These are phyloP conservation scores for Solanum raphanifolium DNA, from an alignment of 257 asterid species.

Conservation along the genomic window DNA sequence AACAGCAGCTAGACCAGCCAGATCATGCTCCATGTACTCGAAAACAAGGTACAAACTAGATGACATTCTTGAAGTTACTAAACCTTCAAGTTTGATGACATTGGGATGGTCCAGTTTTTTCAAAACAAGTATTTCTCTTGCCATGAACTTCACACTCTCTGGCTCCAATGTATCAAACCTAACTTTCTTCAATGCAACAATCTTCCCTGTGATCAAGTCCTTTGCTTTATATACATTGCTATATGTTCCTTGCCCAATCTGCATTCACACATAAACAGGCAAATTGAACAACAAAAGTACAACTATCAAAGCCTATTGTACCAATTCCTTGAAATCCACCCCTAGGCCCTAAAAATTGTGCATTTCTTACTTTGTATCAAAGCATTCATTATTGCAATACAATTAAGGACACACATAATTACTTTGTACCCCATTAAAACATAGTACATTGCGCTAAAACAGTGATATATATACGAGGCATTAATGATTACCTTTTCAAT, in stretches of 20 bases:
- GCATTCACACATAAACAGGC: constrained; percentile 3
- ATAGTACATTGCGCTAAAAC: neutral
- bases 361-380: neutral
- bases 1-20: constrained; percentile 74
- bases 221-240: constrained; percentile 89
- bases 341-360: neutral
- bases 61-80: constrained; percentile 83
- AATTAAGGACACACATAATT: neutral
- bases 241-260: constrained; percentile 96
- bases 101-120: constrained; percentile 73
- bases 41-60: constrained; percentile 80
- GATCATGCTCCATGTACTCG: constrained; percentile 97
- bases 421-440: neutral
- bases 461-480: neutral
- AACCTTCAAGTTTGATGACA: constrained; percentile 82
- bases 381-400: neutral
- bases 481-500: constrained; percentile 53
- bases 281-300: neutral
- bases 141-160: constrained; percentile 77
- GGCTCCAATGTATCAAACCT: constrained; percentile 70
- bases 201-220: constrained; percentile 77
- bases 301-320: neutral
- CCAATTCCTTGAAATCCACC: neutral
- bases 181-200: constrained; percentile 90
- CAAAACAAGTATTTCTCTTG: constrained; percentile 72